Evolutionary conservation across 768 basidiomycete species (phyloP).

Genomic region (Mycena vulgaris): DNA sequence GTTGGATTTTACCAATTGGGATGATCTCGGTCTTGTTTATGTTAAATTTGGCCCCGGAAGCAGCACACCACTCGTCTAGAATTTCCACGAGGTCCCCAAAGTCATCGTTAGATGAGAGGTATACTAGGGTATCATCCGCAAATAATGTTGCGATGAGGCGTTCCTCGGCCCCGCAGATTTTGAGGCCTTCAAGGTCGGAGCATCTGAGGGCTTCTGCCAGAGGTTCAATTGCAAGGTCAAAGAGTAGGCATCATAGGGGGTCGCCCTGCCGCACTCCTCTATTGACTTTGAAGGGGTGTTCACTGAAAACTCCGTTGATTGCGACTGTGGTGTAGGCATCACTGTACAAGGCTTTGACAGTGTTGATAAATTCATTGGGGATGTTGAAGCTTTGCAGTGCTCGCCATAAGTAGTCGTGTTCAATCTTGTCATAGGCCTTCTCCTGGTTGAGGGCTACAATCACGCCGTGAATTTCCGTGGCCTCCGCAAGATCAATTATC

Average conservation of each 20-base stretch:
- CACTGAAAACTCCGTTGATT: background rate
- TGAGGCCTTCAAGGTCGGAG: background rate
- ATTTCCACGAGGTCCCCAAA: conserved; percentile 43
- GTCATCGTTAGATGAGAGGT: conserved; percentile 48
- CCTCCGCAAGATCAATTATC: conserved; percentile 15
- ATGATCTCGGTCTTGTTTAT: conserved; percentile 55
- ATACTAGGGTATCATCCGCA: conserved; percentile 58
- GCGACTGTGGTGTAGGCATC: background rate
- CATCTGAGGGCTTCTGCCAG: background rate
- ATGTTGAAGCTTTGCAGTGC: background rate
- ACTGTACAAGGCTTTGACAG: background rate
- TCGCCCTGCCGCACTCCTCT: background rate
- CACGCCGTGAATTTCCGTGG: conserved; percentile 19
- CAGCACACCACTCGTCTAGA: conserved; percentile 53
- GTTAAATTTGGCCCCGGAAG: conserved; percentile 65
- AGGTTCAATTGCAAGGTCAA: conserved; percentile 55
- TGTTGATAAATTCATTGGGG: background rate
- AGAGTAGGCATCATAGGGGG: conserved; percentile 55
- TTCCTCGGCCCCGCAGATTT: conserved; percentile 31
- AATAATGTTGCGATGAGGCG: conserved; percentile 52
- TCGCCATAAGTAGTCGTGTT: conserved; percentile 32
- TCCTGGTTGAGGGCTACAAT: conserved; percentile 19
- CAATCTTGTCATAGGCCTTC: conserved; percentile 38
- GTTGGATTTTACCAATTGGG: conserved; percentile 46
- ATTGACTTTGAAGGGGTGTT: background rate